phyloP scores from a whole-genome alignment of 805 yeast species.

The Lipomyces yamanashiensis region DNA sequence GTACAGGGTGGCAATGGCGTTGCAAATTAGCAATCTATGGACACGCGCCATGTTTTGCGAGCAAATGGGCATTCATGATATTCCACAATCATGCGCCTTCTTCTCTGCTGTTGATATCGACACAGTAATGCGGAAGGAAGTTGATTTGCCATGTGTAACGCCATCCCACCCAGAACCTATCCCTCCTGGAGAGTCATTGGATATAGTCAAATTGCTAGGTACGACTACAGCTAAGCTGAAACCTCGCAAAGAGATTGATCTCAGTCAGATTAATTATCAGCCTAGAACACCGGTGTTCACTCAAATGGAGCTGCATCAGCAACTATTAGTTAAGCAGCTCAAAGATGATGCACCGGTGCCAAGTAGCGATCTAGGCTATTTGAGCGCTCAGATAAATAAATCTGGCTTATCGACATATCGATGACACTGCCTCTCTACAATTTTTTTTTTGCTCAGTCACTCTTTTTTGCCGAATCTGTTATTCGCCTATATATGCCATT shows the following conservation, averaged over 20 bases:
- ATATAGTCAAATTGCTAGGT: conserved; percentile 49
- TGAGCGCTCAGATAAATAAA: conserved; percentile 32
- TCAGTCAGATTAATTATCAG: conserved; percentile 11
- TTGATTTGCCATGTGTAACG: conserved; percentile 86
- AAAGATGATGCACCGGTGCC: conserved; percentile 29
- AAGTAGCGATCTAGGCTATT: conserved; percentile 27
- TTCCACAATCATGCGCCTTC: conserved; percentile 95
- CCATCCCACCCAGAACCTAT: conserved; percentile 79
- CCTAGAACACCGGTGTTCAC: conserved; percentile 32
- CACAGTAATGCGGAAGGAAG: conserved; percentile 86
- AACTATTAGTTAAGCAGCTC: conserved; percentile 13
- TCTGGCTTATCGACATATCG: conserved; percentile 25
- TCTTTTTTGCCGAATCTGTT: conserved; percentile 4
- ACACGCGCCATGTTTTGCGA: conserved; percentile 94
- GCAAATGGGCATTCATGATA: conserved; percentile 82
- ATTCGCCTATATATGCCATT: background rate
- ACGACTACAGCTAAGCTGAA: conserved; percentile 11
- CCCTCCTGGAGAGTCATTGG: conserved; percentile 77
- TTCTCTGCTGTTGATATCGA: conserved; percentile 94
- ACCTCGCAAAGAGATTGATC: conserved; percentile 10
- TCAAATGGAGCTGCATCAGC: conserved; percentile 28
- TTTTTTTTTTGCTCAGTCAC: conserved; percentile 2
- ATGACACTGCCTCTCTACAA: background rate
- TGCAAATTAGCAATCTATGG: conserved; percentile 93
- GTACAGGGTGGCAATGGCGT: conserved; percentile 75